Evolutionary conservation across 1,139 yeast genomes (phyloP), one percentile per base, ranked within the genome.

Genomic region (Candida buenavistaensis): DNA sequence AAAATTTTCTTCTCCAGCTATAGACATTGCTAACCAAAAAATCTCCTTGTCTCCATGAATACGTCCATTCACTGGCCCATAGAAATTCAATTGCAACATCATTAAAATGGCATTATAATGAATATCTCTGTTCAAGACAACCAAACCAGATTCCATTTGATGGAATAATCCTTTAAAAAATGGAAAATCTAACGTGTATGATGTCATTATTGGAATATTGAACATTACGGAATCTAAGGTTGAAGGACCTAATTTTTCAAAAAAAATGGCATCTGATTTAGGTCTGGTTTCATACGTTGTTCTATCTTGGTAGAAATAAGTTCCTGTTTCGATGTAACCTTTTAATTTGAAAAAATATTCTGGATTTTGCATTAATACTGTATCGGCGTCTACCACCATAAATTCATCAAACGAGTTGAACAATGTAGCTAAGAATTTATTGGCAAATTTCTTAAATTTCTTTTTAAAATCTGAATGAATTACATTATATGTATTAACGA

Each of bases 1-100:
- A 46, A 73, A 75, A 12, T 58, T 50, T 40, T 73, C 78, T 41
- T 75, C 69, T 3, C 86, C 87, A 38, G 66, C 57, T 3, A 75
- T 47, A 11, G 74, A 66, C 44, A 75, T 73, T 8, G 81, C 76
- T 23, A 81, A 52, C 85, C 86, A 80, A 42, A 79, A 75, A 12
- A 80, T 57, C 49, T 81, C 88, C 46, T 81, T 80, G 45, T 81
- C 88, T 12, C 87, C 87, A 52, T 75, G 72, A 3, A 73, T 56
- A 43, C 75, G 59, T 20, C 62, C 49, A 30, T 50, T 55, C 14
- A 72, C 54, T 3, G 77, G 70, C 7, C 50, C 53, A 44, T 66
- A 64, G 33, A 72, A 60, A 35, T 60, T 61, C 34, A 78, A 45
- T 32, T 68, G 63, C 3, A 72, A 51, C 44, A 78, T 66, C 41